Conservation (phyloP, 352 stramenopile species). For the Phytophthora sansomeana region DNA sequence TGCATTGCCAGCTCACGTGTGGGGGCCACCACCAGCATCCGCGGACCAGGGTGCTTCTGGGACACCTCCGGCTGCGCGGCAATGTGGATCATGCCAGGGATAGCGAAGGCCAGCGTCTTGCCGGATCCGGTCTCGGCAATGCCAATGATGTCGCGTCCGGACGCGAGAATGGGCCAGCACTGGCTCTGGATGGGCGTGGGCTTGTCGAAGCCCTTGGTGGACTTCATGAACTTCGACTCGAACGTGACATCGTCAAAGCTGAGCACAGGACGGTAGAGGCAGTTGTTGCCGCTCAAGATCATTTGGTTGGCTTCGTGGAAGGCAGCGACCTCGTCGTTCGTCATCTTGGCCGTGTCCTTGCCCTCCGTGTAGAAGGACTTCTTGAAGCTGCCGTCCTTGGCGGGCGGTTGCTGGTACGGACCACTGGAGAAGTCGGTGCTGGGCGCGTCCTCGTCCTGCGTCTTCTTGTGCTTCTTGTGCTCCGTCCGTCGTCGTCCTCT, state of each 20-base stretch:
- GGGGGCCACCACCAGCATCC: conserved; percentile 95
- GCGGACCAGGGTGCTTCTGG: conserved; percentile 67
- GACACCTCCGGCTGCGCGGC: conserved; percentile 65
- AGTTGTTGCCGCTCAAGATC: conserved; percentile 87
- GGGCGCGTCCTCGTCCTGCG: conserved; percentile 21
- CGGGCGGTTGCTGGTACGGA: conserved; percentile 75
- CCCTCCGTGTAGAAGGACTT: conserved; percentile 90
- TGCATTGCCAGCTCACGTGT: conserved; percentile 96
- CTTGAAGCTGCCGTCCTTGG: conserved; percentile 76
- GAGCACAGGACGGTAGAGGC: conserved; percentile 88
- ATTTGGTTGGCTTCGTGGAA: conserved; percentile 91
- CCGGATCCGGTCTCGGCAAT: conserved; percentile 95
- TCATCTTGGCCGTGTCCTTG: conserved; percentile 73
- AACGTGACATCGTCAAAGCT: conserved; percentile 78
- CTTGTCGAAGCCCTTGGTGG: conserved; percentile 88
- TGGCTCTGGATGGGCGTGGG: conserved; percentile 98
- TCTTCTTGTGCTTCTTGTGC: conserved; percentile 72
- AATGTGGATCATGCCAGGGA: conserved; percentile 94
- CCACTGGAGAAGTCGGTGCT: conserved; percentile 71
- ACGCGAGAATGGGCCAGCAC: conserved; percentile 94
- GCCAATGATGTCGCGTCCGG: conserved; percentile 89
- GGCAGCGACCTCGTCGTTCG: conserved; percentile 78
- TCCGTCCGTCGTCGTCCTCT: conserved; percentile 50
- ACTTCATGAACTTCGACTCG: conserved; percentile 90
- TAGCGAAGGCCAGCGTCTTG: conserved; percentile 97